Conservation (phyloP, 306 rosid species). For the Prunus persica region DNA sequence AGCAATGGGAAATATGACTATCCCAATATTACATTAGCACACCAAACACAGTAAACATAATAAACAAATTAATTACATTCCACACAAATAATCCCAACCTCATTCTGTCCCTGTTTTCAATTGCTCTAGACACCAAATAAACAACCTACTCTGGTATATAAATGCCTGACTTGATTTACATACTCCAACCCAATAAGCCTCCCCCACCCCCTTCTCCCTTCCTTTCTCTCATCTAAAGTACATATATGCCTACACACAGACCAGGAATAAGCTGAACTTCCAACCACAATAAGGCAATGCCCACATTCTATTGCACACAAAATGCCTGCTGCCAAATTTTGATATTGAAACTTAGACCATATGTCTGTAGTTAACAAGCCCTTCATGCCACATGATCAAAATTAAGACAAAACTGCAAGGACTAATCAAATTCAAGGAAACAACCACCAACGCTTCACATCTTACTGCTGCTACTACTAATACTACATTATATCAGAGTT, state of each 20-base stretch:
- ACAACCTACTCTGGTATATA: not conserved
- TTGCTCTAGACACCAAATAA: not conserved
- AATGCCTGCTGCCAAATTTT: not conserved
- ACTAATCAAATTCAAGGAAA: not conserved
- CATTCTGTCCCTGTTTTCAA: not conserved
- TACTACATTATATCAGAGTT: not conserved
- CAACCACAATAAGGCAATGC: not conserved
- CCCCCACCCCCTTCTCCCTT: not conserved
- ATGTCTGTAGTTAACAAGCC: not conserved
- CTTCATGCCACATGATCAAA: not conserved
- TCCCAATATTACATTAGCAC: not conserved
- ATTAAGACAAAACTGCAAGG: not conserved
- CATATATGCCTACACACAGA: not conserved
- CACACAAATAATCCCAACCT: not conserved
- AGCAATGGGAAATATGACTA: not conserved
- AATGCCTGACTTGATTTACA: not conserved
- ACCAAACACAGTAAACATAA: not conserved
- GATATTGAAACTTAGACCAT: not conserved
- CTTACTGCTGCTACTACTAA: not conserved
- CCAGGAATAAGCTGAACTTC: not conserved
- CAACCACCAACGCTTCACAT: not conserved
- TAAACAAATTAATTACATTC: not conserved
- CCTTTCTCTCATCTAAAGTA: not conserved
- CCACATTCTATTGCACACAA: not conserved
- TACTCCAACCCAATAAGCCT: not conserved